phyloP scores from a whole-genome alignment of 805 yeast genomes.

The Candida tibetensis region DNA sequence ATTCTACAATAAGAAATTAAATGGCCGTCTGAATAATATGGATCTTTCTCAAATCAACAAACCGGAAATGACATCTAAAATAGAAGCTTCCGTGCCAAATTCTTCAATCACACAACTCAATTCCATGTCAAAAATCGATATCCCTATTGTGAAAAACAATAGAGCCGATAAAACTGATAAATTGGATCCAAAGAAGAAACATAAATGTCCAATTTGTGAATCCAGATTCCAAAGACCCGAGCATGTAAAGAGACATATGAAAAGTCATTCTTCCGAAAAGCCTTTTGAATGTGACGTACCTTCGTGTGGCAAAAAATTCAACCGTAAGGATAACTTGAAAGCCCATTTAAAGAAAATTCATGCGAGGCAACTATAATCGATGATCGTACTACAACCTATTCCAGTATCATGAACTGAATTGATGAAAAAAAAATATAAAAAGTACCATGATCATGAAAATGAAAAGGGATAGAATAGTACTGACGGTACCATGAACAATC shows the following conservation, averaged over 20 bases:
- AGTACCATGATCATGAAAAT: too few relatives aligned
- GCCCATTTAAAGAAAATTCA: constrained; percentile 65
- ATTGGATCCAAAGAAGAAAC: constrained; percentile 51
- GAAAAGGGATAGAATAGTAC: too few relatives aligned
- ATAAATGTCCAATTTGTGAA: constrained; percentile 63
- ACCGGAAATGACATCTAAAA: constrained; percentile 3
- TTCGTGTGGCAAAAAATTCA: constrained; percentile 54
- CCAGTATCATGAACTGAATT: too few relatives aligned
- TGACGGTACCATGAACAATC: too few relatives aligned
- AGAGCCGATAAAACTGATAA: constrained; percentile 29
- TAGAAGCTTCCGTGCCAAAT: constrained; percentile 9
- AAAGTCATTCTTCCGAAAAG: constrained; percentile 56
- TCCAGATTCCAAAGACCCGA: constrained; percentile 67
- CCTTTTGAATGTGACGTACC: constrained; percentile 54
- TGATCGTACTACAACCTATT: too few relatives aligned
- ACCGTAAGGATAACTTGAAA: constrained; percentile 57
- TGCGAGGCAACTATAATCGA: constrained; percentile 20
- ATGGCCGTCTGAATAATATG: neutral
- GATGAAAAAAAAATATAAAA: too few relatives aligned
- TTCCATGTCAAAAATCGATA: constrained; percentile 12
- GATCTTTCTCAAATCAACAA: constrained; percentile 4
- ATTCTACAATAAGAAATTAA: constrained; percentile 1
- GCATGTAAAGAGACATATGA: constrained; percentile 65
- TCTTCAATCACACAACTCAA: constrained; percentile 10
- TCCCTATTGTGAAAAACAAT: constrained; percentile 14